phyloP scores from a whole-genome alignment of 1,284 basidiomycete species.

The Stygiomarasmius scandens region DNA sequence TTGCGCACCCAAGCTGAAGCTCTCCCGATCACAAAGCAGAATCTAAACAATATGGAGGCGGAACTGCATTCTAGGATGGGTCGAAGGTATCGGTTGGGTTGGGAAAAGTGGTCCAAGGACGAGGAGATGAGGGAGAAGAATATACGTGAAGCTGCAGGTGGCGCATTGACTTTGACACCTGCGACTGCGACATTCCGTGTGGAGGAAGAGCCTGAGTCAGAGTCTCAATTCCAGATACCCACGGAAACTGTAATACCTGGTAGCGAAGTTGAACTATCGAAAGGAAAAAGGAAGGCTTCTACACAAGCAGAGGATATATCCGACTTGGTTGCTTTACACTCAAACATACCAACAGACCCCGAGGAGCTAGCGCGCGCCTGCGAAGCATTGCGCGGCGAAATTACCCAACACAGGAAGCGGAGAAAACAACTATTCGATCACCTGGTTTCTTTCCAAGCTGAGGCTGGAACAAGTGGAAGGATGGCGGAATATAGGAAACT shows the following conservation, averaged over 20 bases:
- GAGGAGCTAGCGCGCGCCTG: conserved; percentile 62
- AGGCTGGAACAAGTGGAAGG: conserved; percentile 84
- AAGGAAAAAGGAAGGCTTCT: conserved; percentile 53
- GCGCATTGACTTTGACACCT: conserved; percentile 49
- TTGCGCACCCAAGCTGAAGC: conserved; percentile 73
- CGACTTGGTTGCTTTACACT: conserved; percentile 62
- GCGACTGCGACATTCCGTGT: conserved; percentile 44
- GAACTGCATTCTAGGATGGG: conserved; percentile 79
- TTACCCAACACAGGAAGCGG: conserved; percentile 66
- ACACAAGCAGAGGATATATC: conserved; percentile 57
- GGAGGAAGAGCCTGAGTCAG: conserved; percentile 44
- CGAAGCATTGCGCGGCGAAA: conserved; percentile 63
- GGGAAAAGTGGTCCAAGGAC: conserved; percentile 89
- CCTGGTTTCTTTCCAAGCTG: conserved; percentile 80
- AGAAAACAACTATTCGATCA: conserved; percentile 74
- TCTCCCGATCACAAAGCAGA: conserved; percentile 63
- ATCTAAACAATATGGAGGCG: conserved; percentile 65
- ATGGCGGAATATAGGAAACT: conserved; percentile 87
- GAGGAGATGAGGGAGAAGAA: conserved; percentile 77
- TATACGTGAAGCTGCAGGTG: conserved; percentile 60
- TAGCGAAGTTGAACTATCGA: conserved; percentile 36
- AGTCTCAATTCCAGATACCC: background rate
- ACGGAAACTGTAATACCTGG: conserved; percentile 22
- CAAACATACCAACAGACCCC: conserved; percentile 58
- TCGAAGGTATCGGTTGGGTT: conserved; percentile 81